phyloP scores from a whole-genome alignment of 2,329 filamentous ascomycete genomes.

The Pseudocercospora fijiensis region DNA sequence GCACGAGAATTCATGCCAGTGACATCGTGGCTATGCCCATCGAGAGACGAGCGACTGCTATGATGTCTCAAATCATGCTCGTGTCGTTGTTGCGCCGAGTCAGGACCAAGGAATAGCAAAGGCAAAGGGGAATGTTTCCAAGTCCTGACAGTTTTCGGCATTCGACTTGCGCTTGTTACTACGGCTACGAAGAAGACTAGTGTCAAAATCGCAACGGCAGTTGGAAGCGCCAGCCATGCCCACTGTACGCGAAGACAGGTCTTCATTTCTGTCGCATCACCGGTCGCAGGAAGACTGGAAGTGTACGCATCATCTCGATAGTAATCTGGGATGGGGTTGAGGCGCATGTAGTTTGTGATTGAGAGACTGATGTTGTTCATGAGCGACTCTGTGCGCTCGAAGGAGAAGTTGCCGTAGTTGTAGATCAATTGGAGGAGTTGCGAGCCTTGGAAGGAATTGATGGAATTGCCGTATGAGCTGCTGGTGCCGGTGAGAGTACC shows the following conservation, averaged over 20 bases:
- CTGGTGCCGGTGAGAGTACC: neutral
- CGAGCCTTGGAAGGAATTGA: conserved; percentile 8
- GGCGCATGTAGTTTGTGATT: conserved; percentile 17
- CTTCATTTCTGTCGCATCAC: conserved; percentile 6
- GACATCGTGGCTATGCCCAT: neutral
- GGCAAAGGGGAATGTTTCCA: conserved; percentile 20
- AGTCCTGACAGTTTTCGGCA: conserved; percentile 11
- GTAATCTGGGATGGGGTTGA: neutral
- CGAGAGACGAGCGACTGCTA: neutral
- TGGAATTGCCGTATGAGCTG: neutral
- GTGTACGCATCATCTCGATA: neutral
- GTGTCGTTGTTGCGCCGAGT: neutral
- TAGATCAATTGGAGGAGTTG: conserved; percentile 15
- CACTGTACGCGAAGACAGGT: conserved; percentile 17
- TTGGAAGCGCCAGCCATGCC: conserved; percentile 14
- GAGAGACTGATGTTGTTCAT: conserved; percentile 16
- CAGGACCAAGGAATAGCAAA: conserved; percentile 12
- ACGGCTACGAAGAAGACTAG: conserved; percentile 13
- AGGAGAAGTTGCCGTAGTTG: conserved; percentile 12
- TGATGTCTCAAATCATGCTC: neutral
- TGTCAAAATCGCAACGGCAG: conserved; percentile 10
- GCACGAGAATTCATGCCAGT: neutral
- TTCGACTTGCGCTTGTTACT: neutral
- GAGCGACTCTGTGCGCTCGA: conserved; percentile 9
- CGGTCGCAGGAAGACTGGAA: neutral